phyloP scores from a whole-genome alignment of 192 early-diverging fungal species.

The Jimgerdemannia lactiflua region DNA sequence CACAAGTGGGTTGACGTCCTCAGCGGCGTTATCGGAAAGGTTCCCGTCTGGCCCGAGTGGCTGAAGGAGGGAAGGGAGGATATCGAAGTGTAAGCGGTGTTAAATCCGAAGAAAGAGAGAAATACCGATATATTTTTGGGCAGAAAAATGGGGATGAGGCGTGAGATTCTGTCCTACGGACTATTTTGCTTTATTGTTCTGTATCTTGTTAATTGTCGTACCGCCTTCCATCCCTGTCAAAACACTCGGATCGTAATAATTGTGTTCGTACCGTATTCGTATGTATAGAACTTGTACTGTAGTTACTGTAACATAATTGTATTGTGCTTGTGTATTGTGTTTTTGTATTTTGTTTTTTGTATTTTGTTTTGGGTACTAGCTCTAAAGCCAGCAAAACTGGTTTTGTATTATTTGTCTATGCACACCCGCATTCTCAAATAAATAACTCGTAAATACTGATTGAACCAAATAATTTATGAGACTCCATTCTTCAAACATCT shows the following conservation, averaged over 20 bases:
- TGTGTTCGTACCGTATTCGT: background rate
- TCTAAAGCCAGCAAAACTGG: too few relatives aligned
- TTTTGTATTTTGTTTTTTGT: background rate
- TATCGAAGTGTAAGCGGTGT: background rate
- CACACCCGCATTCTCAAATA: background rate
- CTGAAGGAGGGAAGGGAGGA: background rate
- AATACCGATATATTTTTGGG: too few relatives aligned
- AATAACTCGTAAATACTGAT: background rate
- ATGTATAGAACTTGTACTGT: background rate
- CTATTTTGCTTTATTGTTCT: background rate
- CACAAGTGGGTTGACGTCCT: slow-evolving; percentile 19
- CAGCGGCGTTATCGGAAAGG: background rate
- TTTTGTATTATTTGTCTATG: too few relatives aligned
- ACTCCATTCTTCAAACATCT: too few relatives aligned
- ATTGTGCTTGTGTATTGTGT: background rate
- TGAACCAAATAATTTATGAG: background rate
- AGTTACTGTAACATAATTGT: background rate
- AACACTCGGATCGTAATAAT: background rate
- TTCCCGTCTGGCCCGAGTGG: background rate
- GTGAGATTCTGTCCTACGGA: background rate
- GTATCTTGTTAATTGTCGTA: too few relatives aligned
- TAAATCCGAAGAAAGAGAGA: too few relatives aligned
- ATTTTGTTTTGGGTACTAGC: background rate
- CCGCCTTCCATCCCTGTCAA: background rate
- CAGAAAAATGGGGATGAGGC: too few relatives aligned